Evolutionary conservation across 2,329 filamentous ascomycete species (phyloP), one percentile per base, ranked within the genome.

Genomic region (Cephalotrichum gorgonifer): DNA sequence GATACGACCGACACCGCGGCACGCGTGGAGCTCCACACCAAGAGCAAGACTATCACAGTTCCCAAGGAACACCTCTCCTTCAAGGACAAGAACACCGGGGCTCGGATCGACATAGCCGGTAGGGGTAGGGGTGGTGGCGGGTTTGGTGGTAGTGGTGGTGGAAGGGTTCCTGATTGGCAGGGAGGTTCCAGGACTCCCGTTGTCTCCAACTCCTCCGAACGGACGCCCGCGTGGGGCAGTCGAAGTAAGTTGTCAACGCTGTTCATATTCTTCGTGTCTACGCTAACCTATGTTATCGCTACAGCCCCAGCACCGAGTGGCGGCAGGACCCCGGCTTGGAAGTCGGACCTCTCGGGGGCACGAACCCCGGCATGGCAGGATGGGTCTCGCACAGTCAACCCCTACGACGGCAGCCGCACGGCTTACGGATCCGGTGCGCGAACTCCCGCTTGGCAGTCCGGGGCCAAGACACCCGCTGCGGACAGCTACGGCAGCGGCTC

Each of bases 11-110:
- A 94, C 57, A 79, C 79, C 3, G 81, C 86, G 59, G 91, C 88
- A 27, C 85, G 90, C 54, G 86, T 98, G 39, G 93, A 98, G 67
- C 72, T 98, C 35, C 91, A 97, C 62, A 90, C 90, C 6, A 95
- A 95, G 71, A 88, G 83, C 68, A 97, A 96, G 73, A 85, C 87
- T 15, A 81, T 97, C 53, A 89, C 85, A 7, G 80, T 97, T 31
- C 78, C 82, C 20, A 94, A 94, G 62, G 83, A 86, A 11, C 79
- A 85, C 50, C 70, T 98, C n/a, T 79, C 79, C 23, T 86, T 94
- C 68, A 90, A 91, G 64, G 91, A 98, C 71, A 86, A 79, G 53
- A 67, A 85, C 49, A 91, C 85, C 4, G 90, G 89, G 43, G 79
- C 83, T 50, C 78, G 77, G n/a, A 85, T 95, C 53, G 85, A 90